Evolutionary conservation across 202 grass and related monocot species (phyloP).

Genomic region (Eragrostis tef): DNA sequence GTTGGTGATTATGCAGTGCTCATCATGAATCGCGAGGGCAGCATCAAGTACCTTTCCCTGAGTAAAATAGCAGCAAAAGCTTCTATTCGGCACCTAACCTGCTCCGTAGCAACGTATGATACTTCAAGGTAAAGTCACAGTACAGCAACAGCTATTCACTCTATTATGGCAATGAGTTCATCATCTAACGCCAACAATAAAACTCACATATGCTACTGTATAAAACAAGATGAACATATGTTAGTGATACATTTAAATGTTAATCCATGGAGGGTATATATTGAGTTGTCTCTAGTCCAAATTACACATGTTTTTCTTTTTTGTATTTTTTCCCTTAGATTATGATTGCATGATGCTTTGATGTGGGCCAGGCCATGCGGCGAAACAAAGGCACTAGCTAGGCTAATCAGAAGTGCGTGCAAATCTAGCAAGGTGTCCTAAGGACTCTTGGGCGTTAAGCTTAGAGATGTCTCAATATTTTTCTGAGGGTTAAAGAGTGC

Average conservation of each 20-base stretch:
- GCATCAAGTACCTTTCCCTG: constrained; percentile 43
- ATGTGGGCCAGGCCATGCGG: constrained; percentile 51
- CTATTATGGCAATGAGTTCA: constrained; percentile 15
- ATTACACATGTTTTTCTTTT: neutral
- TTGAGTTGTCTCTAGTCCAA: too few species aligned
- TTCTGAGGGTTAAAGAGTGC: neutral
- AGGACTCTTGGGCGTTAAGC: constrained; percentile 52
- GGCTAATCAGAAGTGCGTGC: constrained; percentile 42
- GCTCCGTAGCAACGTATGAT: constrained; percentile 56
- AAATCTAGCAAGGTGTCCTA: constrained; percentile 34
- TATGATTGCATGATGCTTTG: too few species aligned
- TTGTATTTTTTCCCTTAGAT: too few species aligned
- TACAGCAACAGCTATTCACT: constrained; percentile 39
- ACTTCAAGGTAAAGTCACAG: constrained; percentile 54
- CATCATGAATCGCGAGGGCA: constrained; percentile 39
- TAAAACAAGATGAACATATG: neutral
- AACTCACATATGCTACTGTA: neutral
- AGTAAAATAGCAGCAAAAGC: constrained; percentile 60
- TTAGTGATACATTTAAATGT: neutral
- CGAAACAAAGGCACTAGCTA: constrained; percentile 37
- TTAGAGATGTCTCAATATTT: constrained; percentile 32
- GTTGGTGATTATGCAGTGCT: constrained; percentile 50
- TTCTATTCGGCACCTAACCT: constrained; percentile 51
- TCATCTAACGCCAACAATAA: constrained; percentile 6
- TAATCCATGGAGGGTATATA: neutral